These are phyloP conservation scores for Calonectria fujianensis DNA, from an alignment of 2,329 filamentous ascomycete genomes.

Conservation along the genomic window DNA sequence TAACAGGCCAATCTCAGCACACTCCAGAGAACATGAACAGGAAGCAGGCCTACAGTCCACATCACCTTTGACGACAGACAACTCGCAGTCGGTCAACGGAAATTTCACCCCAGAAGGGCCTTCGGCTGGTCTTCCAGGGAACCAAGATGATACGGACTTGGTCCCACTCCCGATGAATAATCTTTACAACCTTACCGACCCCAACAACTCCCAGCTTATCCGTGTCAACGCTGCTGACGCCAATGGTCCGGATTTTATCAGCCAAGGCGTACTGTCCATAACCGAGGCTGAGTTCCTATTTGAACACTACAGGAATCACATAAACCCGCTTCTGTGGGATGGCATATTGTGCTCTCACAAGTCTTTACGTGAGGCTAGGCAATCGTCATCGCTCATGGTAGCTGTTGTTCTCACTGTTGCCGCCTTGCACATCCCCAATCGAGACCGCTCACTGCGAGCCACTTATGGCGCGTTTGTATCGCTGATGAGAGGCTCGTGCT, in stretches of 20 bases:
- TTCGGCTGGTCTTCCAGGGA: neutral
- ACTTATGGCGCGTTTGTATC: slow-evolving; percentile 13
- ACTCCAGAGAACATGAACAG: neutral
- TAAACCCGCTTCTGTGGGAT: slow-evolving; percentile 8
- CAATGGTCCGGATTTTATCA: slow-evolving; percentile 6
- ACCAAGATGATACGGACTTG: slow-evolving; percentile 2
- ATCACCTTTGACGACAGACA: neutral
- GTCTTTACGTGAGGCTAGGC: neutral
- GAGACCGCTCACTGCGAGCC: neutral
- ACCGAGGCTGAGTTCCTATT: slow-evolving; percentile 1
- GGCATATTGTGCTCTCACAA: slow-evolving; percentile 12
- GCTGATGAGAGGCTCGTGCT: slow-evolving; percentile 11
- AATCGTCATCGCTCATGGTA: neutral
- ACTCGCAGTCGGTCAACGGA: neutral
- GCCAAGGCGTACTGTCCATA: neutral
- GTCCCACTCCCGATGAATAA: slow-evolving; percentile 16
- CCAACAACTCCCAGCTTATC: slow-evolving; percentile 3
- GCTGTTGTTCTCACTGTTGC: slow-evolving; percentile 11
- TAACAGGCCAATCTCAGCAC: neutral
- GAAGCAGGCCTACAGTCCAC: neutral
- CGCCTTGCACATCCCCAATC: neutral
- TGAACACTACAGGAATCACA: slow-evolving; percentile 2
- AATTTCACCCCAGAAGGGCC: slow-evolving; percentile 13
- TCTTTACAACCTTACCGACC: slow-evolving; percentile 9
- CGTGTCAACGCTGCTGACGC: slow-evolving; percentile 6